These are phyloP conservation scores for Clitopilus hobsonii DNA, from an alignment of 768 basidiomycete species.

Conservation along the genomic window DNA sequence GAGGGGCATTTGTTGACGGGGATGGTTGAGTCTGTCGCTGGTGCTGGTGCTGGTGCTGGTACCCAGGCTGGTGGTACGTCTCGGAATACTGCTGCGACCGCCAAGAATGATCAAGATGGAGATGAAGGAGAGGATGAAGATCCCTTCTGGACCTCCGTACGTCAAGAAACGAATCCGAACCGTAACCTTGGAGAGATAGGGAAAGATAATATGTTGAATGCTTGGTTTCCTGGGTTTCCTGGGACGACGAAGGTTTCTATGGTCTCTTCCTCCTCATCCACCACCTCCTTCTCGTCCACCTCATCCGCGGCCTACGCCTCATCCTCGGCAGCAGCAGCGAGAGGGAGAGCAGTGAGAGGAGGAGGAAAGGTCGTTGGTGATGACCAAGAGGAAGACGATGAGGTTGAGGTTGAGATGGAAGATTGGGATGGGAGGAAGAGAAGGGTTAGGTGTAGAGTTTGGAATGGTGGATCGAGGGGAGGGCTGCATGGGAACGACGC, in stretches of 20 bases:
- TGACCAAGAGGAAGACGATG: not conserved
- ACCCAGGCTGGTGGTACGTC: not conserved
- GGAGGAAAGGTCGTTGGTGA: not conserved
- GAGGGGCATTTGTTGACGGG: not conserved
- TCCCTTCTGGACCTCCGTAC: not conserved
- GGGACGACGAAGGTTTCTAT: not conserved
- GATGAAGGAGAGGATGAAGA: not conserved
- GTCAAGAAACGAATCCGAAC: not conserved
- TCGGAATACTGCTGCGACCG: conserved; percentile 13
- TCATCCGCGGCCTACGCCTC: too few relatives aligned
- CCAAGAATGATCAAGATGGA: conserved; percentile 12
- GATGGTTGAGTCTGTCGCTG: not conserved
- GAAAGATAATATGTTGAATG: not conserved
- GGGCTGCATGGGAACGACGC: not conserved
- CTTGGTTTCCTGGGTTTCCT: conserved; percentile 1
- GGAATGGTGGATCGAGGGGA: not conserved
- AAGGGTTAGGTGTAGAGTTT: not conserved
- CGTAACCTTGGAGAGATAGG: not conserved
- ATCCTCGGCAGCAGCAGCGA: too few relatives aligned
- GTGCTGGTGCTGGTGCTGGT: not conserved
- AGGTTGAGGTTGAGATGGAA: not conserved
- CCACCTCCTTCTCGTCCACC: too few relatives aligned
- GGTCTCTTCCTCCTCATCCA: not conserved
- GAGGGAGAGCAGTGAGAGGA: not conserved
- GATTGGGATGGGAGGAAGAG: not conserved